Evolutionary conservation across 257 asterid genomes (phyloP).

Genomic region (Jacaranda copaia): DNA sequence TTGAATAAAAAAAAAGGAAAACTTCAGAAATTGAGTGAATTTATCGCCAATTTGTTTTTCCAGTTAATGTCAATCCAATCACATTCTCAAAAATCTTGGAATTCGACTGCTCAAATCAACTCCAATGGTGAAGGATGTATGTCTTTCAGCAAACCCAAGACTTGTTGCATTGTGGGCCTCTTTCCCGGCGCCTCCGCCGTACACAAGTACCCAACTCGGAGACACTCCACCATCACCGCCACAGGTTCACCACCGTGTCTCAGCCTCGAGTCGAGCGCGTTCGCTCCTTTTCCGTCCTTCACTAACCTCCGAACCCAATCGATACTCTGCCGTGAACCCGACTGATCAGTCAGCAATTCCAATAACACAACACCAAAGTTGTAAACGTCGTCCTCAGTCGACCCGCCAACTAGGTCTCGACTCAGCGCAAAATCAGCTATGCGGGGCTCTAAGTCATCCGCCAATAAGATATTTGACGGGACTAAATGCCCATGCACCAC

Average conservation of each 20-base stretch:
- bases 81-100: too few species aligned
- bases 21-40: too few species aligned
- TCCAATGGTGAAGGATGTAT: constrained; percentile 48
- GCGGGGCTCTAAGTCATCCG: constrained; percentile 86
- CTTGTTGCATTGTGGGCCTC: constrained; percentile 92
- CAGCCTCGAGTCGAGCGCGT: constrained; percentile 69
- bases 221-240: constrained; percentile 85
- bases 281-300: constrained; percentile 63
- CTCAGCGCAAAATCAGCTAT: constrained; percentile 71
- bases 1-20: too few species aligned
- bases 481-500: constrained; percentile 82
- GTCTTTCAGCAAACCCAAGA: constrained; percentile 84
- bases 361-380: constrained; percentile 72
- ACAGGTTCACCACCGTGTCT: constrained; percentile 56
- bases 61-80: too few species aligned
- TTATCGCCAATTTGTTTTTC: too few species aligned
- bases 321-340: constrained; percentile 51
- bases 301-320: constrained; percentile 65
- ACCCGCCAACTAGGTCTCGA: constrained; percentile 44
- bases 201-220: constrained; percentile 85
- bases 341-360: constrained; percentile 71
- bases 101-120: constrained; percentile 28
- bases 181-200: constrained; percentile 80
- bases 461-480: constrained; percentile 66
- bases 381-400: constrained; percentile 74